Conservation (phyloP, 208 protist species). For the Acanthamoeba castellanii region DNA sequence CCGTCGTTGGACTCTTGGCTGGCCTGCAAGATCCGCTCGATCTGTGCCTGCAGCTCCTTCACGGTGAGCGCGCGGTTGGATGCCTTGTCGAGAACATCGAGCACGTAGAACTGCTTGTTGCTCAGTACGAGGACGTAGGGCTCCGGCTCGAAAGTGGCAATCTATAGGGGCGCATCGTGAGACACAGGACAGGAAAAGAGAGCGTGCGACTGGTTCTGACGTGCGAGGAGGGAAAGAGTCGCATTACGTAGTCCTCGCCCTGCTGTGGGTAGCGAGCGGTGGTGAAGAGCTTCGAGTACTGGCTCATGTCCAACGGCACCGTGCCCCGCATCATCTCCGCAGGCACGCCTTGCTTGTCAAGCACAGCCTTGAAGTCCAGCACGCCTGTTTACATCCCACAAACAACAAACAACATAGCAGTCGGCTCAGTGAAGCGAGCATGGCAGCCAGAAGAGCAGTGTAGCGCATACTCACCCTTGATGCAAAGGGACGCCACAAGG, state of each 20-base stretch:
- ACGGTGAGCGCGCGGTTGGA: background rate
- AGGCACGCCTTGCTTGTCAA: constrained; percentile 34
- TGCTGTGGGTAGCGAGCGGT: constrained; percentile 2
- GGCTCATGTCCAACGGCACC: constrained; percentile 39
- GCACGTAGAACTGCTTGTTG: constrained; percentile 64
- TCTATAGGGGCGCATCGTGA: background rate
- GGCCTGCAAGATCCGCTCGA: background rate
- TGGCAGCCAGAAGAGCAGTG: background rate
- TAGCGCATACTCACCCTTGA: background rate
- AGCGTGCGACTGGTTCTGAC: background rate
- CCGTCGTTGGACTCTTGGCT: constrained; percentile 57
- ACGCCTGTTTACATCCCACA: background rate
- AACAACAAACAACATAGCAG: background rate
- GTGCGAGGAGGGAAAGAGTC: background rate
- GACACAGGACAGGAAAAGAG: background rate
- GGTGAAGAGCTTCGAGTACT: constrained; percentile 46
- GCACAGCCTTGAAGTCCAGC: constrained; percentile 45
- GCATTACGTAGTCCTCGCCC: constrained; percentile 19
- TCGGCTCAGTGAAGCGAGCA: background rate
- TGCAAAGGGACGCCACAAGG: constrained; percentile 27
- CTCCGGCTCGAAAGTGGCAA: constrained; percentile 19
- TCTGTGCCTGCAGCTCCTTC: constrained; percentile 37
- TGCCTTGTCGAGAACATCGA: constrained; percentile 21
- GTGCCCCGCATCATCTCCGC: constrained; percentile 57
- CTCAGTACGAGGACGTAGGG: constrained; percentile 28